Evolutionary conservation across 805 yeast genomes (phyloP), one percentile per base, ranked within the genome.

Genomic region (Wickerhamiella australiensis): DNA sequence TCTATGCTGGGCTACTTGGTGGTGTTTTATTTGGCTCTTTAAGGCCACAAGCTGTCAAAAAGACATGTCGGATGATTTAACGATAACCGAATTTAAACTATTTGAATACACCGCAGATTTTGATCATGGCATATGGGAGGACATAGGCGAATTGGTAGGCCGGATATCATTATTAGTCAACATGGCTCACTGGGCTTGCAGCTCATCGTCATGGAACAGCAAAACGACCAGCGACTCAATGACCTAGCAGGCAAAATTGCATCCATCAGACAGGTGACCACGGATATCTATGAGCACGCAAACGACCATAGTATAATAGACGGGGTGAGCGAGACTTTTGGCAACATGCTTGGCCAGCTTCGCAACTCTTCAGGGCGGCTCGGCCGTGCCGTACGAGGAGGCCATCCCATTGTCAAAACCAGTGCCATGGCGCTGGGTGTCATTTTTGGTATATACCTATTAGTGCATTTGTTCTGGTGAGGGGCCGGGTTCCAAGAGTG

Each of bases 261-360:
- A 1, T 71, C 79, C 1, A 74, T 82, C 56, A 73, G 84, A 52
- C 69, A 70, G 50, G 77, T 83, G 22, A 82, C 85, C 47, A 75
- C 75, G 54, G 90, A 82, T 52, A 79, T 82, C 33, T 77, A 80
- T 56, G 65, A 68, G 49, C 81, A 78, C 55, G 82, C 90, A 1
- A 69, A 72, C 17, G 78, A 78, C 52, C 61, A 61, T 48, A 61
- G 65, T 29, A 50, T 67, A 18, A 62, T 70, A 18, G 73, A 69
- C 49, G 54, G 65, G 5, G 65, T 71, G n/a, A 71, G 75, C 35
- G 73, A 74, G 50, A 71, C 78, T n/a, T 70, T 82, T 63, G 66
- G 72, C 51, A 59, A 68, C 11, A 61, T 81, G 55, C 61, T 71
- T 38, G 70, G 67, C 23, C 70, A 73, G 46, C 65, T 82, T n/a